Evolutionary conservation across 805 yeast genomes (phyloP), one percentile per base, ranked within the genome.

Genomic region (Candida montana): DNA sequence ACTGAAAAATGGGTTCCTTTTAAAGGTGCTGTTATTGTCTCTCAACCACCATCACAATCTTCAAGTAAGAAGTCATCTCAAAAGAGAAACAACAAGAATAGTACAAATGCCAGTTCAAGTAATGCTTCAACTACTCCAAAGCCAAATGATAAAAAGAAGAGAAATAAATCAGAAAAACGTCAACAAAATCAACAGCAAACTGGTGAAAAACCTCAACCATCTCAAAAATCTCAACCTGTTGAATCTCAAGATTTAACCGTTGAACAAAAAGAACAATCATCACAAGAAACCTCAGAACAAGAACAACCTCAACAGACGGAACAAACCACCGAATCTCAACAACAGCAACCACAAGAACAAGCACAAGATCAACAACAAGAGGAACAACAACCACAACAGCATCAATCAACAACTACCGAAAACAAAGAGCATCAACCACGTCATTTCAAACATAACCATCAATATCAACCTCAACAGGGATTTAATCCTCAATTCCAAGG

Each of bases 1-100:
- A 78, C 75, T 53, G 83, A 77, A 53, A 83, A 82, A 58, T 81
- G 87, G 86, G 74, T 80, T 31, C 87, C 87, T n/a, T 77, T 74
- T 58, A 72, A 77, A 51, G 84, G 78, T 21, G 63, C 75, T 32
- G 75, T 74, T 36, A 72, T 71, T 21, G 65, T 74, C 31, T 65
- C 72, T 17, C 58, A 55, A 40, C 58, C 65, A 11, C 45, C 37
- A 49, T 48, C 26, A 6, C 31, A 29, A 29, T 17, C 37, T 34
- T 28, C 23, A 26, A 34, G 26, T 37, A 48, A 41, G 53, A 50
- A 39, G 39, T 47, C 41, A 39, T 51, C 46, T 37, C 50, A 50
- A 45, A 54, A 51, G 46, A 49, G 44, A 46, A 48, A 45, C 19
- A 50, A 49, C 37, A 47, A 45, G 36, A 44, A 33, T 26, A 31